Evolutionary conservation across 192 early-diverging fungal species (phyloP).

Genomic region (Chytriomyces sp.): DNA sequence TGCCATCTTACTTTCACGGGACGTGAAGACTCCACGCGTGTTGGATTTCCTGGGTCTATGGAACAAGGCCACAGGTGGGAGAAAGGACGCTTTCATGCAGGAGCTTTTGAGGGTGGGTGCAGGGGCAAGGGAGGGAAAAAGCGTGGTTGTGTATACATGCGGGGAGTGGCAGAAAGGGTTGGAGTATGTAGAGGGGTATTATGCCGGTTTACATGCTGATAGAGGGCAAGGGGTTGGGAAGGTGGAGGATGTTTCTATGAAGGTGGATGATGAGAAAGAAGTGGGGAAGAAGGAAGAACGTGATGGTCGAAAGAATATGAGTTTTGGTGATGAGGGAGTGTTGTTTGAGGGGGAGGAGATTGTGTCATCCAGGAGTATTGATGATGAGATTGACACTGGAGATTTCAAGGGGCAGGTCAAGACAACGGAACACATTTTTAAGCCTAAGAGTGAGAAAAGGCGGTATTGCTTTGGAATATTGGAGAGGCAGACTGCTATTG

Average conservation of each 20-base stretch:
- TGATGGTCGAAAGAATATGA: background rate
- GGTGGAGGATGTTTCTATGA: background rate
- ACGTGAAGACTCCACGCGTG: background rate
- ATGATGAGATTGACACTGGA: slow-evolving; percentile 1
- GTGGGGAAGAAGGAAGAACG: background rate
- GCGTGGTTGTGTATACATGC: slow-evolving; percentile 35
- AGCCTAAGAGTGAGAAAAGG: background rate
- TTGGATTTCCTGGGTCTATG: slow-evolving; percentile 34
- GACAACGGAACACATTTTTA: background rate
- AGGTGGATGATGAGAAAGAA: background rate
- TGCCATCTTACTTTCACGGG: slow-evolving; percentile 20
- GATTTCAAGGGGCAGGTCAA: background rate
- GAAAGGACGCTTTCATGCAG: background rate
- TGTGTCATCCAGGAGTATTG: background rate
- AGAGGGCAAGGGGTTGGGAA: background rate
- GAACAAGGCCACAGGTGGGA: background rate
- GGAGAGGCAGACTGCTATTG: background rate
- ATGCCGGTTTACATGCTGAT: slow-evolving; percentile 12
- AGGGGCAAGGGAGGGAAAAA: background rate
- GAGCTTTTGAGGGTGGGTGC: background rate
- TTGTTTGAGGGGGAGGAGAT: background rate
- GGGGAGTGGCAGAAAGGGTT: slow-evolving; percentile 26
- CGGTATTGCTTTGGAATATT: background rate
- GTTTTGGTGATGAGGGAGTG: too few relatives aligned
- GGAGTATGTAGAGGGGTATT: slow-evolving; percentile 36